Base-by-base conservation (phyloP, 768 basidiomycete genomes). In the Boletus huronensis region DNA sequence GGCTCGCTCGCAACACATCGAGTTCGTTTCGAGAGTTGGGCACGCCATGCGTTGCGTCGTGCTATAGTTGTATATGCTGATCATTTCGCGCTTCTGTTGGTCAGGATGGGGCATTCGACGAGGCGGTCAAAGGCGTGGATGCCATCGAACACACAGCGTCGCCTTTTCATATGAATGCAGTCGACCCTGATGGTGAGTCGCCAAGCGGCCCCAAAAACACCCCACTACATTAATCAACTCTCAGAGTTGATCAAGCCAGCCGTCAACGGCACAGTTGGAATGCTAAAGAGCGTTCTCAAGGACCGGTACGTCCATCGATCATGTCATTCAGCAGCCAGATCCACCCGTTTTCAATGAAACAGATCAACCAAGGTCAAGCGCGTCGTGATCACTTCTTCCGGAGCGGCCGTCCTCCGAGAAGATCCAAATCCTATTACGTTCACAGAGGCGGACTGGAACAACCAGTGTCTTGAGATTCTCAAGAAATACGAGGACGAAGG, bases 51-150 rank as follows among this genome's bases (percentile, higher is more conserved):
- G 19, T 17, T 14, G 14, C 14, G 19, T 3, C 19, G 17, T 7
- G 34, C 10, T 1, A 35, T 10, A 0, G 5, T 6, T 14, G 16
- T 17, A 13, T 36, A 7, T 51, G 9, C 34, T 53, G 2, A 49
- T 45, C 32, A 5, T 21, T 6, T 31, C 11, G 1, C 25, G 32
- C 0, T n/a, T n/a, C 1, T 14, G 17, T 43, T 41, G 17, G 26
- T 19, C 32, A 84, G 83, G 78, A 78, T 3, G 82, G 81, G 7
- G 87, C 85, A 1, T 94, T 91, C 57, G 88, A 93, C 65, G 83
- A 89, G 48, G 89, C 84, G 0, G 86, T 92, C 54, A 81, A 84
- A 66, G 88, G 79, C 1, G 82, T 92, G 8, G 84, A 89, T 54
- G 90, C 79, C 0, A 81, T 93, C 48, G 77, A 74, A 35, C 89